Percentiles rank a stretch among this genome's conserved stretches.
phyloP scores from a whole-genome alignment of 169 alveolate species.

The Plasmodium fragile region DNA sequence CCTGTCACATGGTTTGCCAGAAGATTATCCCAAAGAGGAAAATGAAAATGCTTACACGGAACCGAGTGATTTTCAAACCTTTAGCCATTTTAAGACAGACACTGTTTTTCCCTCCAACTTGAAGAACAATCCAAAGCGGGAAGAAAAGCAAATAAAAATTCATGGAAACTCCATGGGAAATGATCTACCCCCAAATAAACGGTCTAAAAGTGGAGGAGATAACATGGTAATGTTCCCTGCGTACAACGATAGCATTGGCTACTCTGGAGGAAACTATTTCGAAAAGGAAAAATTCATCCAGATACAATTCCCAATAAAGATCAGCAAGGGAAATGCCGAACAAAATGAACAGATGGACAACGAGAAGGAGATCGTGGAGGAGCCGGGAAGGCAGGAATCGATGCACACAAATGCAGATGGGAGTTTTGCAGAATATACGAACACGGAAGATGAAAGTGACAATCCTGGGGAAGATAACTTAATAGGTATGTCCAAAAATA shows the following conservation, averaged over 20 bases:
- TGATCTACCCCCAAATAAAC: neutral
- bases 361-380: neutral
- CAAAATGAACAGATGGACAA: neutral
- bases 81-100: neutral
- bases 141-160: constrained; percentile 4
- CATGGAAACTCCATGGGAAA: neutral
- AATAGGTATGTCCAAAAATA: neutral
- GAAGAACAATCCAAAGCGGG: neutral
- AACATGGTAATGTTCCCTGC: neutral
- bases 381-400: neutral
- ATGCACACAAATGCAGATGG: neutral
- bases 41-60: neutral
- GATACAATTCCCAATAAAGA: constrained; percentile 32
- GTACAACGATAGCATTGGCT: neutral
- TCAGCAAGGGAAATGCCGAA: neutral
- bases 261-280: constrained; percentile 21
- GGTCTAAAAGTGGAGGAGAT: neutral
- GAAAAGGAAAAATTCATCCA: constrained; percentile 42
- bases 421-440: neutral
- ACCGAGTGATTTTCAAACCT: neutral
- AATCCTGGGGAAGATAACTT: constrained; percentile 4
- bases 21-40: neutral
- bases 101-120: neutral
- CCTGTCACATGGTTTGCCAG: neutral
- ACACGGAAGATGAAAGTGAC: neutral